Conservation (phyloP, 768 basidiomycete genomes). For the Artomyces pyxidatus region DNA sequence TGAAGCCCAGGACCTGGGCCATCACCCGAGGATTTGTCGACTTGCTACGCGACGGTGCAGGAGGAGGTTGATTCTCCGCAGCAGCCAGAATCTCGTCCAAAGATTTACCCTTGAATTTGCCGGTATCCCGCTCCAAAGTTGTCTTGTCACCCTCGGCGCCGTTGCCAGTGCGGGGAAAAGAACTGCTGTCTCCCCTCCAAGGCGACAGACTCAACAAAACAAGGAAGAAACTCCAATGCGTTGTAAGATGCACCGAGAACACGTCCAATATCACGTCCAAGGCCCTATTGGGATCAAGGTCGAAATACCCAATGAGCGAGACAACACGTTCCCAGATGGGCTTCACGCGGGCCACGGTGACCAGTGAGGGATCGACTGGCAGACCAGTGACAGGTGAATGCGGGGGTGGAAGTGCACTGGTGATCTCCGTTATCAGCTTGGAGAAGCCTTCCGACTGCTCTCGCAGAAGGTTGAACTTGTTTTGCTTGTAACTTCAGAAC, state of each 20-base stretch:
- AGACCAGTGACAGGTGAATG: conserved; percentile 62
- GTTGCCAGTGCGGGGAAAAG: conserved; percentile 16
- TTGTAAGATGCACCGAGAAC: conserved; percentile 69
- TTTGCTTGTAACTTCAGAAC: conserved; percentile 77
- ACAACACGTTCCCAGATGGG: conserved; percentile 79
- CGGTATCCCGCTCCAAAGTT: conserved; percentile 30
- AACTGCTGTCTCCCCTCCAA: conserved; percentile 40
- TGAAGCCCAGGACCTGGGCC: conserved; percentile 96
- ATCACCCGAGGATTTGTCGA: conserved; percentile 49
- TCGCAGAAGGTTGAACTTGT: conserved; percentile 94
- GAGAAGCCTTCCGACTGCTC: conserved; percentile 98
- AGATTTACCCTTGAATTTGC: conserved; percentile 45
- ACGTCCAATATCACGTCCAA: conserved; percentile 92
- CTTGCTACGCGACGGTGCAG: conserved; percentile 11
- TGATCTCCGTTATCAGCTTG: conserved; percentile 81
- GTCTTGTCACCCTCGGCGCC: conserved; percentile 20
- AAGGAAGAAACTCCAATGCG: conserved; percentile 86
- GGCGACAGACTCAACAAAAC: conserved; percentile 81
- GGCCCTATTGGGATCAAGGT: conserved; percentile 90
- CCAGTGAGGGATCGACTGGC: conserved; percentile 49
- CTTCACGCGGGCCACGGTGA: conserved; percentile 56
- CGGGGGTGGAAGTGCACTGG: conserved; percentile 64
- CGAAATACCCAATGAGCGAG: conserved; percentile 91
- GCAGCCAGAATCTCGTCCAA: conserved; percentile 60
- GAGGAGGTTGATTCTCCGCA: conserved; percentile 32